phyloP scores from a whole-genome alignment of 2,329 filamentous ascomycete genomes.

The Aureobasidium zeae region DNA sequence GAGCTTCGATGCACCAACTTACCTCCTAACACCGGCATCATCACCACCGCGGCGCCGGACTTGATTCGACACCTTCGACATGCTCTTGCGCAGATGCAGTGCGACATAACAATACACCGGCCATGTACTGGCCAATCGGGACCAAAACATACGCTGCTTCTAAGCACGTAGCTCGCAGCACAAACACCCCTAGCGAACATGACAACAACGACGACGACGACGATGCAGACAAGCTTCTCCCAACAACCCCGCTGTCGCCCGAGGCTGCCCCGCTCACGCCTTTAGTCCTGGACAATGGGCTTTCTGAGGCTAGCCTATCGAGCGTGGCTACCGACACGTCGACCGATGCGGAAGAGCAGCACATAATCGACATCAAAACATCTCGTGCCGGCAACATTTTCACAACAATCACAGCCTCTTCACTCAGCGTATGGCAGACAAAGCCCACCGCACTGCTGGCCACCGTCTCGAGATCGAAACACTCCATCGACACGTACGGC shows the following conservation, averaged over 20 bases:
- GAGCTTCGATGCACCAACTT: too few species aligned
- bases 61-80: neutral
- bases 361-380: constrained; percentile 64
- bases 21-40: neutral
- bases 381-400: constrained; percentile 76
- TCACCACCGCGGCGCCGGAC: neutral
- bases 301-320: too few species aligned
- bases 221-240: constrained; percentile 32
- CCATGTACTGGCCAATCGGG: constrained; percentile 88
- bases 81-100: constrained; percentile 15
- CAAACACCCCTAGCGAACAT: constrained; percentile 48
- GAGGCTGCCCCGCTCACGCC: constrained; percentile 10
- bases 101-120: constrained; percentile 16
- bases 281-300: constrained; percentile 6
- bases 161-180: constrained; percentile 48
- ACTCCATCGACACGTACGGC: constrained; percentile 75
- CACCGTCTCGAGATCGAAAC: constrained; percentile 68
- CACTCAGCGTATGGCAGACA: constrained; percentile 92
- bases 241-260: constrained; percentile 1
- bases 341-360: constrained; percentile 16
- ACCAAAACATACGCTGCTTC: constrained; percentile 73
- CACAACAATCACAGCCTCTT: constrained; percentile 74
- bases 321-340: neutral
- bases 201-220: constrained; percentile 54
- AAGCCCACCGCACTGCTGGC: constrained; percentile 85